Conservation (phyloP, 257 asterid species). For the Nicotiana benthamiana region DNA sequence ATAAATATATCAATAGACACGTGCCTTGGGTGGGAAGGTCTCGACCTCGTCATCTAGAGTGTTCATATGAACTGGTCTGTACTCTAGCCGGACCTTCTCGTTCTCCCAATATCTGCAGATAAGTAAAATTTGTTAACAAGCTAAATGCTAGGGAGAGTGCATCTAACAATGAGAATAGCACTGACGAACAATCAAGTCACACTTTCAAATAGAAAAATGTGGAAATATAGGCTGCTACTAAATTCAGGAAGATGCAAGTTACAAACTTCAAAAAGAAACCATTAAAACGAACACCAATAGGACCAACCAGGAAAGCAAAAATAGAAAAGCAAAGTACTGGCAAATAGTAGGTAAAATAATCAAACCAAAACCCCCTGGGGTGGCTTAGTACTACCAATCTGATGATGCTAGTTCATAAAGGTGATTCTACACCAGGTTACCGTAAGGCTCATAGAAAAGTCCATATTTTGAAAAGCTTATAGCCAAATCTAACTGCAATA, state of each 20-base stretch:
- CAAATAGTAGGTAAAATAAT: neutral
- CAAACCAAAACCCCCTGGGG: neutral
- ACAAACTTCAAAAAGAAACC: neutral
- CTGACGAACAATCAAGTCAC: neutral
- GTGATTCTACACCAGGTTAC: neutral
- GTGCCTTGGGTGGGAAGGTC: slow-evolving; percentile 82
- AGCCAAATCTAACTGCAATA: neutral
- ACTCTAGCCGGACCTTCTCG: slow-evolving; percentile 61
- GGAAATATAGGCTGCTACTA: neutral
- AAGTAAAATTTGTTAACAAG: neutral
- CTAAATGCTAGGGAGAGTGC: neutral
- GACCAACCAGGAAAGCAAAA: neutral
- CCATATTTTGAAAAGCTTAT: neutral
- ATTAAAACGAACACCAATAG: neutral
- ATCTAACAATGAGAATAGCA: neutral
- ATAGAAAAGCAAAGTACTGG: neutral
- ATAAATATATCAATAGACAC: slow-evolving; percentile 52
- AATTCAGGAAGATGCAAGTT: neutral
- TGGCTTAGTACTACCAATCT: neutral
- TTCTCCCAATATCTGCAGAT: slow-evolving; percentile 77
- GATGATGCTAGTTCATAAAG: neutral
- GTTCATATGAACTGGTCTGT: slow-evolving; percentile 82
- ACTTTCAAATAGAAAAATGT: neutral
- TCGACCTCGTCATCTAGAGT: slow-evolving; percentile 82
- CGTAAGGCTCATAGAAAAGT: neutral